Base-by-base conservation (phyloP, 1,284 basidiomycete species). In the Cryptococcus sp. region DNA sequence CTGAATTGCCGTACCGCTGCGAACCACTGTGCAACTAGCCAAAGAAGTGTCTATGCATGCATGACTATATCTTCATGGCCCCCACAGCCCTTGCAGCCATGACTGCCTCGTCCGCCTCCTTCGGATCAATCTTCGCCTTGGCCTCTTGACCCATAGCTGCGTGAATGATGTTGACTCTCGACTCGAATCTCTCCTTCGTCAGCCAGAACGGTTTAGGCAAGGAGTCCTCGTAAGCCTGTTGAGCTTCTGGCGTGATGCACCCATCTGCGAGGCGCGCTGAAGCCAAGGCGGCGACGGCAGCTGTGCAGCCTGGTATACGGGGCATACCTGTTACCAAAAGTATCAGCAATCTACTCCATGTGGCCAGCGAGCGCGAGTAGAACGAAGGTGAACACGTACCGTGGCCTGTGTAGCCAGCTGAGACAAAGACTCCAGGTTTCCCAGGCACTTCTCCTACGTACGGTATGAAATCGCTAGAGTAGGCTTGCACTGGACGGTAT, bases 331-430 rank as follows among this genome's bases (percentile, higher is more conserved):
- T 23, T 48, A 16, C 19, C 23, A 42, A 43, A 11, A 19, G 43
- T 50, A 49, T 27, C 11, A 17, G 41, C 30, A 35, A 41, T 45
- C 22, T 25, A 13, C 23, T n/a, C 10, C 23, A 45, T 4, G 42
- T 19, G 10, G 42, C 7, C 42, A 45, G 42, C 42, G 40, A 41
- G 27, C 39, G 30, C 19, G 39, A 17, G 35, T 20, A 39, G 2
- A 38, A 47, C 22, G 13, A 17, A 20, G 25, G 19, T 10, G 50
- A 17, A 8, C 22, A 63, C 69, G 40, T 40, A 68, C 69, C 69
- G 52, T 71, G 69, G 11, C 68, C 69, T n/a, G 67, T 67, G 56
- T 69, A 71, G 13, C 69, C 69, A 20, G 69, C 69, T 40, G 57
- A 60, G 47, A 71, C 52, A 47, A 64, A 68, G 27, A 71, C 61